Conservation (phyloP, 225 moss, liverwort and hornwort genomes). For the Neckera pumila region DNA sequence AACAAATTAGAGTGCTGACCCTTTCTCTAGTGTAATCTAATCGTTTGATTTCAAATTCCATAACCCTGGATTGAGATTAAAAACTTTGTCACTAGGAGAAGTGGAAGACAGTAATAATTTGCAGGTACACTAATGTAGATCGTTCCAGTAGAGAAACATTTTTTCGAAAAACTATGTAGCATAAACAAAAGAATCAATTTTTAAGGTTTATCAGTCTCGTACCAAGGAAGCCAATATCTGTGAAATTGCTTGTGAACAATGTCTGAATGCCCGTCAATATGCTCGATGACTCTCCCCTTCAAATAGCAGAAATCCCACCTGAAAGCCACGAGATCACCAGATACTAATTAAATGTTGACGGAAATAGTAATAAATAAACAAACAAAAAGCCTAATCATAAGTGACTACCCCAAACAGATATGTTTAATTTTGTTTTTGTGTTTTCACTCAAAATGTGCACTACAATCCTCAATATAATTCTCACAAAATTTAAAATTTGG, state of each 20-base stretch:
- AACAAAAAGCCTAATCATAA: neutral
- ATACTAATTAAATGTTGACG: neutral
- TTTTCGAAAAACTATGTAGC: neutral
- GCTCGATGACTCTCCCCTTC: slow-evolving; percentile 88
- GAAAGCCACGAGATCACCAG: neutral
- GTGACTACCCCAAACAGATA: neutral
- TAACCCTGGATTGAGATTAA: neutral
- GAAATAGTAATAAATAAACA: neutral
- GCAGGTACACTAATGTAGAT: neutral
- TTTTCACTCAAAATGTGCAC: neutral
- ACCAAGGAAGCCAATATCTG: slow-evolving; percentile 75
- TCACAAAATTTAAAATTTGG: neutral
- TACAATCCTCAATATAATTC: neutral
- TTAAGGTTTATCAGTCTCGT: neutral
- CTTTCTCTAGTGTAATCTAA: neutral
- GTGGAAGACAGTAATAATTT: too few relatives aligned
- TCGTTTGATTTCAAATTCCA: neutral
- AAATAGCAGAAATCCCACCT: slow-evolving; percentile 97
- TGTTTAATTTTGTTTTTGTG: neutral
- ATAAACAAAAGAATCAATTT: neutral
- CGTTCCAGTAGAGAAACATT: neutral
- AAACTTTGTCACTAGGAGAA: too few relatives aligned
- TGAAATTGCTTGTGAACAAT: slow-evolving; percentile 92
- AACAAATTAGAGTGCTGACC: neutral
- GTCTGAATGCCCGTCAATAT: slow-evolving; percentile 93